phyloP scores from a whole-genome alignment of 2,329 filamentous ascomycete genomes.

The Fusarium sp. region DNA sequence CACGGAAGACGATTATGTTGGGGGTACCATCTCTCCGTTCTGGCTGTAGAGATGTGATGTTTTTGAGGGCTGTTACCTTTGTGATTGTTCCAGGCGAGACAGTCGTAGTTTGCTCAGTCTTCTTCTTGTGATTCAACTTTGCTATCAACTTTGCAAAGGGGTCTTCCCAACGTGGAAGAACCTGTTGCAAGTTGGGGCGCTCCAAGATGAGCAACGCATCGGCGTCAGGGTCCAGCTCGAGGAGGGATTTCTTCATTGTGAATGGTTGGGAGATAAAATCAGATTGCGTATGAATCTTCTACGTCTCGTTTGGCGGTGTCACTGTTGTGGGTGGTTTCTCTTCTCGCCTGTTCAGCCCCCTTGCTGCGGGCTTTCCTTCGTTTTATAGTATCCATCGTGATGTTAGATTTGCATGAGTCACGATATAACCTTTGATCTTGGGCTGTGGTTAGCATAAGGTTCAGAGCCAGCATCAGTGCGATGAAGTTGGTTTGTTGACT shows the following conservation, averaged over 20 bases:
- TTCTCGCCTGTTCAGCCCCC: background rate
- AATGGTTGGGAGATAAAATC: fast-evolving
- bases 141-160: no score
- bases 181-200: background rate
- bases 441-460: background rate
- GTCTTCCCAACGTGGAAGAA: background rate
- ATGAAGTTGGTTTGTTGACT: no score
- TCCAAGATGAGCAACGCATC: background rate
- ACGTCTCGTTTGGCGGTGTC: fast-evolving
- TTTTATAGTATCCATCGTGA: background rate
- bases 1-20: background rate
- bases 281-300: background rate
- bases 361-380: background rate
- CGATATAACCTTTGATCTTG: background rate
- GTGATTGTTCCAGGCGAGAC: no score
- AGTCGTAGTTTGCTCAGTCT: no score
- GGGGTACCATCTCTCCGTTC: background rate
- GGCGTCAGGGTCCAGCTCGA: background rate
- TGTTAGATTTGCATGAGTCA: background rate
- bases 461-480: background rate
- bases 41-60: background rate
- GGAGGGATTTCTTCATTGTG: background rate
- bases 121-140: no score
- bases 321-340: background rate
- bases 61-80: background rate